Conservation (phyloP, 1,139 yeast species). For the Zygoascus sp. region DNA sequence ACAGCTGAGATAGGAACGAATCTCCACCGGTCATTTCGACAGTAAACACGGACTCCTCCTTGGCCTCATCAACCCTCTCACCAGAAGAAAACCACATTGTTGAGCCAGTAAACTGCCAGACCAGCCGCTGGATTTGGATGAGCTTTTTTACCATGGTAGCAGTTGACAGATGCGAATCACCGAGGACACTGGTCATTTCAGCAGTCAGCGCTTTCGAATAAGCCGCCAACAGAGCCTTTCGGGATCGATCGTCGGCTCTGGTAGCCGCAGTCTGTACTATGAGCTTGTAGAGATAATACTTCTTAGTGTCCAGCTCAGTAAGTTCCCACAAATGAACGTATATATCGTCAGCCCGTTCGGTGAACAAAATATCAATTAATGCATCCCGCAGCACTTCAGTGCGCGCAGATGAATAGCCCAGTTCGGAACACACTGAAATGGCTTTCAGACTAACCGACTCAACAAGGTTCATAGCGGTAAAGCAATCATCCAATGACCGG, state of each 20-base stretch:
- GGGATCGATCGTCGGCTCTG: background rate
- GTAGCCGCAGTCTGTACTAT: background rate
- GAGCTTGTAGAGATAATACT: background rate
- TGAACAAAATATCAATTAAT: slow-evolving; percentile 4
- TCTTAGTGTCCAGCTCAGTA: background rate
- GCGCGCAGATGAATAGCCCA: background rate
- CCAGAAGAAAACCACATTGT: background rate
- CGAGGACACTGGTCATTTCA: background rate
- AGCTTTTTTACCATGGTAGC: slow-evolving; percentile 1
- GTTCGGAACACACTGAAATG: background rate
- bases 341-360: background rate
- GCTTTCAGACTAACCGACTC: background rate
- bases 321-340: background rate
- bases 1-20: background rate
- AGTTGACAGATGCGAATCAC: background rate
- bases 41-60: background rate
- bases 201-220: background rate
- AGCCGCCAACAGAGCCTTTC: background rate
- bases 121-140: background rate
- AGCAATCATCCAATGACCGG: background rate
- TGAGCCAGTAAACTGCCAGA: background rate
- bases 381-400: background rate
- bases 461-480: background rate
- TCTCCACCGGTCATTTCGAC: background rate
- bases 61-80: background rate